phyloP scores from a whole-genome alignment of 495 filamentous ascomycete genomes.

The Hypoxylon intermedium region DNA sequence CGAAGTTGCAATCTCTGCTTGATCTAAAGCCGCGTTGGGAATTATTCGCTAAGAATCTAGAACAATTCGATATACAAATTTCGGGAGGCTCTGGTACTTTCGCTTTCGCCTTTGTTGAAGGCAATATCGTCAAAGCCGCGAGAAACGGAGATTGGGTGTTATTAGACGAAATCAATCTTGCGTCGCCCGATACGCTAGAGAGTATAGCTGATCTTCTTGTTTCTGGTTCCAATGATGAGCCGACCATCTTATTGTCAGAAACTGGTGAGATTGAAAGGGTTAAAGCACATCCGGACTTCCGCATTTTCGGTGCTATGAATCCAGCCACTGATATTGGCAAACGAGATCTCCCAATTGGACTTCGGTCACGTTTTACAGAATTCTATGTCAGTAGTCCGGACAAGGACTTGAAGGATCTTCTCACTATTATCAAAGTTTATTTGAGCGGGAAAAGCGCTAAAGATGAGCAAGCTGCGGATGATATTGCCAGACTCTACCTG shows the following conservation, averaged over 20 bases:
- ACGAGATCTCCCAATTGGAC: conserved; percentile 83
- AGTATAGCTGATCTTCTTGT: conserved; percentile 87
- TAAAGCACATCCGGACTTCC: conserved; percentile 88
- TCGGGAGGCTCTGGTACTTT: conserved; percentile 80
- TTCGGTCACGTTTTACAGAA: conserved; percentile 90
- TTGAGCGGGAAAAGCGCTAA: conserved; percentile 70
- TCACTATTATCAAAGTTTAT: conserved; percentile 85
- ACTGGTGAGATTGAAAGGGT: conserved; percentile 89
- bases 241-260: conserved; percentile 88
- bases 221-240: conserved; percentile 66
- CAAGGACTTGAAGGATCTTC: conserved; percentile 78
- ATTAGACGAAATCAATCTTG: conserved; percentile 97
- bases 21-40: conserved; percentile 79
- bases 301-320: conserved; percentile 98
- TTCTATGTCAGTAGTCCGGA: conserved; percentile 91
- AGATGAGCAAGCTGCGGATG: conserved; percentile 70
- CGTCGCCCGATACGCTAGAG: conserved; percentile 91
- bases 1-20: conserved; percentile 63
- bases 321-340: conserved; percentile 97
- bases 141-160: conserved; percentile 97
- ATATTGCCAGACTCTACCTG: conserved; percentile 84
- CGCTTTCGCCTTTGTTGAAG: conserved; percentile 94
- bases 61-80: conserved; percentile 81
- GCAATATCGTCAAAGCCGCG: conserved; percentile 89
- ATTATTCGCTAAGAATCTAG: conserved; percentile 75